Evolutionary conservation across 139 green algal genomes (phyloP).

Genomic region (Monoraphidium neglectum): DNA sequence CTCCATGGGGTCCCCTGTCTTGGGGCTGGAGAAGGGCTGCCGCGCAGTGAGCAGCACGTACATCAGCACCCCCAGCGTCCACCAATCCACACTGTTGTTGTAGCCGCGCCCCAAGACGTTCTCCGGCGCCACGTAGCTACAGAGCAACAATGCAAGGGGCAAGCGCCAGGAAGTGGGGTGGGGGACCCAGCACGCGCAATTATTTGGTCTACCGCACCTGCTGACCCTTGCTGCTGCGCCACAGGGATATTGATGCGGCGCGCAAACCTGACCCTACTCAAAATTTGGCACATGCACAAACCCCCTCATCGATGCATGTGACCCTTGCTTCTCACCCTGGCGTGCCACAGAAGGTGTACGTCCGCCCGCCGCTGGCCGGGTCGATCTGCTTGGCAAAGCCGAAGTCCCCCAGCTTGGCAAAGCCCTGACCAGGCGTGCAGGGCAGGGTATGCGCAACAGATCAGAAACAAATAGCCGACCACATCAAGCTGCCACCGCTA

Average conservation of each 20-base stretch:
- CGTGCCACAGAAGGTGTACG: constrained; percentile 98
- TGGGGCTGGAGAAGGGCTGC: constrained; percentile 92
- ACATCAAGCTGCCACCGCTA: background rate
- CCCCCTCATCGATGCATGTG: too few relatives aligned
- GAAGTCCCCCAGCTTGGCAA: constrained; percentile 96
- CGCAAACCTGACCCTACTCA: too few relatives aligned
- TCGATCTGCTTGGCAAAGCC: constrained; percentile 83
- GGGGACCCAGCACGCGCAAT: too few relatives aligned
- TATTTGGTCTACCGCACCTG: background rate
- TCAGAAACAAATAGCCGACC: too few relatives aligned
- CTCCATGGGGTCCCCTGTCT: constrained; percentile 73
- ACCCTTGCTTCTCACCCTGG: constrained; percentile 67
- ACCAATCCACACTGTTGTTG: constrained; percentile 93
- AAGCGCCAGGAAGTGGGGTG: background rate
- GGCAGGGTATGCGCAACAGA: too few relatives aligned
- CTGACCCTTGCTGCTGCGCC: constrained; percentile 30
- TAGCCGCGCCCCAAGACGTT: constrained; percentile 91
- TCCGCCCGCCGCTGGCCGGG: constrained; percentile 55
- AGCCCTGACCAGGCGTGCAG: too few relatives aligned
- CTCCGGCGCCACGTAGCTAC: constrained; percentile 30
- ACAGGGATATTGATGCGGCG: background rate
- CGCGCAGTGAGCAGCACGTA: constrained; percentile 96
- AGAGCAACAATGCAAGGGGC: background rate
- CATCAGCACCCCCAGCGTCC: constrained; percentile 92
- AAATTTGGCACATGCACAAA: too few relatives aligned